phyloP scores from a whole-genome alignment of 2,329 filamentous ascomycete genomes.

The Colletotrichum costaricense region DNA sequence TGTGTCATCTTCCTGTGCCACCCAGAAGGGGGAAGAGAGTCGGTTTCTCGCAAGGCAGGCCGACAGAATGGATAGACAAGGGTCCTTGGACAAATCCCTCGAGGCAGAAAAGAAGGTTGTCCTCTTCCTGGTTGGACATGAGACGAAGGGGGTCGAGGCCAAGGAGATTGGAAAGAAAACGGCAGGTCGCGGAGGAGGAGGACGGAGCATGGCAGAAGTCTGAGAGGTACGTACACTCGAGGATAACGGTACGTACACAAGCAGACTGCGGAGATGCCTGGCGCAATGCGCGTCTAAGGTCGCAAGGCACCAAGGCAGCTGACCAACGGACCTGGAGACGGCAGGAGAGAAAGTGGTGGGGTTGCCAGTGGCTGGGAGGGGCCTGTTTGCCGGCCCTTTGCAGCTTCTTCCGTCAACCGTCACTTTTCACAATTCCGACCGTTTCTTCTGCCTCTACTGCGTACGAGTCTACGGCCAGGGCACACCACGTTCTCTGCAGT shows the following conservation, averaged over 20 bases:
- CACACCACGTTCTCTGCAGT: too few species aligned
- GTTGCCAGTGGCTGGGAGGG: constrained; percentile 28
- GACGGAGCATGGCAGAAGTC: too few species aligned
- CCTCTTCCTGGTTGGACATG: constrained; percentile 9
- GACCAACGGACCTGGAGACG: background rate
- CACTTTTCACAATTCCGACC: background rate
- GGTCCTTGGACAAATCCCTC: background rate
- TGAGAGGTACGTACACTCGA: too few species aligned
- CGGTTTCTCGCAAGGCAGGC: constrained; percentile 10
- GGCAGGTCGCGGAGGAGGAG: background rate
- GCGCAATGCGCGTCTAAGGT: constrained; percentile 34
- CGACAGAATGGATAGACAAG: background rate
- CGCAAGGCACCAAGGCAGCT: constrained; percentile 17
- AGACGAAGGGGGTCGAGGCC: constrained; percentile 21
- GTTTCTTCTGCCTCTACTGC: background rate
- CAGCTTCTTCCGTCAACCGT: background rate
- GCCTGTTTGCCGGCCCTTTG: constrained; percentile 24
- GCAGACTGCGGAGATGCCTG: constrained; percentile 28
- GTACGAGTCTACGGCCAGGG: too few species aligned
- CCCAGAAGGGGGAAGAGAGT: background rate
- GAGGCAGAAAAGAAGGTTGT: constrained; percentile 4
- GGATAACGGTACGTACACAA: background rate
- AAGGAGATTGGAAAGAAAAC: background rate
- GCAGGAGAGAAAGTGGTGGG: constrained; percentile 9
- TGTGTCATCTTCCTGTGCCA: background rate